Percentiles rank a stretch among this genome's conserved stretches.
phyloP scores from a whole-genome alignment of 2,329 filamentous ascomycete genomes.

The Coccinonectria pachysandricola region DNA sequence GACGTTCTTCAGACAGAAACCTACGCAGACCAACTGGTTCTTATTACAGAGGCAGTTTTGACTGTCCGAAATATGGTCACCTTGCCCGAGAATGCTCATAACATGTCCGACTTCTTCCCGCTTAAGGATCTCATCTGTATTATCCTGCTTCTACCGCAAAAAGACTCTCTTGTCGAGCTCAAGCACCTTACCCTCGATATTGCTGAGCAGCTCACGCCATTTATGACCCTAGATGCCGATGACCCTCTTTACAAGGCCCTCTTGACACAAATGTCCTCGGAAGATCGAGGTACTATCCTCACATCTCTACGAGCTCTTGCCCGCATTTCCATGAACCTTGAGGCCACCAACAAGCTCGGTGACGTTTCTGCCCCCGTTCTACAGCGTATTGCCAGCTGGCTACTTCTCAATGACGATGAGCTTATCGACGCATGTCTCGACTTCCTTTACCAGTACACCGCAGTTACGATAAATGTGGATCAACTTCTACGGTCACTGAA shows the following conservation, averaged over 20 bases:
- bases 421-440: conserved; percentile 80
- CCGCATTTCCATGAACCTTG: conserved; percentile 78
- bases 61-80: conserved; percentile 96
- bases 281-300: conserved; percentile 74
- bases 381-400: conserved; percentile 59
- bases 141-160: conserved; percentile 63
- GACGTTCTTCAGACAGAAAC: conserved; percentile 64
- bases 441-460: conserved; percentile 92
- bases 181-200: conserved; percentile 89
- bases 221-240: conserved; percentile 57
- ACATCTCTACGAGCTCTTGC: conserved; percentile 72
- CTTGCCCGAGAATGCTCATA: conserved; percentile 75
- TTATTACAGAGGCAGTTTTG: conserved; percentile 76
- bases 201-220: conserved; percentile 80
- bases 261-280: conserved; percentile 50
- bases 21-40: conserved; percentile 60
- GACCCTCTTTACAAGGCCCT: conserved; percentile 75
- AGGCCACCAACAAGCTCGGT: conserved; percentile 66
- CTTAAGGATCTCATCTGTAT: conserved; percentile 78
- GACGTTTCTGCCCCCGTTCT: conserved; percentile 57
- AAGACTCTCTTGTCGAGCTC: conserved; percentile 66
- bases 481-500: conserved; percentile 52
- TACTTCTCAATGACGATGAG: conserved; percentile 81
- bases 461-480: conserved; percentile 74
- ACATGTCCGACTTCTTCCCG: conserved; percentile 64